Base-by-base conservation (phyloP, 139 green algal genomes). In the Chlorella sp. region DNA sequence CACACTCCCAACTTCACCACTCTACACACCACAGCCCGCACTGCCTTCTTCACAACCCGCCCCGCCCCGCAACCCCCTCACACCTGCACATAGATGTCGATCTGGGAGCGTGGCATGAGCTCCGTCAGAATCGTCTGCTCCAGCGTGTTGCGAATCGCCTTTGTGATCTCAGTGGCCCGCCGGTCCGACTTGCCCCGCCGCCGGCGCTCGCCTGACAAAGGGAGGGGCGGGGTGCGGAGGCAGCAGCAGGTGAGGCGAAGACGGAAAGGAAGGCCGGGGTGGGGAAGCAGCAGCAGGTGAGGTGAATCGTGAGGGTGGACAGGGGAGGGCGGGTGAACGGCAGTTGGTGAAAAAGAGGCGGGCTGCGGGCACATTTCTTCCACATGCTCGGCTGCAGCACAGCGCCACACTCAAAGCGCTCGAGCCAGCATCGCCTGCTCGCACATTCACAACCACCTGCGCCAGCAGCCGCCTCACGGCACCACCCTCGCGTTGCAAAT, bases 31-130 rank as follows among this genome's bases (percentile, higher is more conserved):
- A 32, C 34, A 4, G 34, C 12, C 22, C n/a, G 34, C 22, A 37
- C 77, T 14, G 32, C 37, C 77, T 30, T 16, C 37, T 48, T 26
- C n/a, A 18, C 21, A 9, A 32, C 34, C 78, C 22, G 30, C 34
- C 37, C 78, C 15, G 24, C 37, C 18, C 78, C 39, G 14, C 78
- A 12, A 4, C 16, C 37, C 18, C 0, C 28, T 15, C 93, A 1
- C 82, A 96, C 93, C 91, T 98, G 98, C 37, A 99, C 91, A 81
- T 95, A 98, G 1, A 99, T 89, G 83, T 99, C 96, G 21, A 99
- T 97, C 37, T 98, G 97, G 16, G 94, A 94, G 2, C 96, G 92
- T 9, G 97, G 96, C 83, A 99, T 80, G 7, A 99, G 94, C 84
- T 98, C 93, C 39, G 92, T 61, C 36, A 98, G 89, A 78, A 99